Base-by-base conservation (phyloP, 345 rosid genomes). In the Murraya paniculata region DNA sequence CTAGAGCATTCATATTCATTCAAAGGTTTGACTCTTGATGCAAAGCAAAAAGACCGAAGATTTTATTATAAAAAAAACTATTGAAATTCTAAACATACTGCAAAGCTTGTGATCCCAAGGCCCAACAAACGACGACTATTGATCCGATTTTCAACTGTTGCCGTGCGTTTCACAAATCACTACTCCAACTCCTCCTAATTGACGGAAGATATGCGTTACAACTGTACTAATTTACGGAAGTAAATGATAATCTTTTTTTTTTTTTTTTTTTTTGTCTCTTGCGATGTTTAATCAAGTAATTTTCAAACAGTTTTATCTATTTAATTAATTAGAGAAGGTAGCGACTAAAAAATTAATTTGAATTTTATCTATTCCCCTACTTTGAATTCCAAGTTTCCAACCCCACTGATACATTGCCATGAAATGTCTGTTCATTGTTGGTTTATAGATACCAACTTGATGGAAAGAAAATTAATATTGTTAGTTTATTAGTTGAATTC, bases 251-350 rank as follows among this genome's bases (percentile, higher is more conserved):
- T 33, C 7, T 41, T 41, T 10, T 2, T 2, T 10, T 41, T 41
- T 41, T 10, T 36, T 41, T 41, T 10, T 2, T 2, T 10, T 41
- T 41, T 41, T 10, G 1, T 4, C 14, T 41, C 16, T 1, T 2
- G 14, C 0, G 14, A 41, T 4, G 10, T 0, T 41, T 41, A 2
- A 2, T 0, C 14, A 4, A 41, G 10, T 41, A 41, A 10, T 41
- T 41, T 41, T 41, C 1, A 41, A 41, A 10, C 11, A 41, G 0
- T 41, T 41, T 41, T 41, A 10, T 41, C n/a, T n/a, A n/a, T n/a
- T n/a, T n/a, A n/a, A n/a, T 9, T 41, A 10, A 0, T 11, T 41
- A 2, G 2, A 2, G 48, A 0, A 41, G 4, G 48, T 3, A 41
- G 48, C 4, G 48, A 41, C 48, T 9, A 10, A 0, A 35, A 35